Base-by-base conservation (phyloP, 768 basidiomycete genomes). In the Tulasnella sp. region DNA sequence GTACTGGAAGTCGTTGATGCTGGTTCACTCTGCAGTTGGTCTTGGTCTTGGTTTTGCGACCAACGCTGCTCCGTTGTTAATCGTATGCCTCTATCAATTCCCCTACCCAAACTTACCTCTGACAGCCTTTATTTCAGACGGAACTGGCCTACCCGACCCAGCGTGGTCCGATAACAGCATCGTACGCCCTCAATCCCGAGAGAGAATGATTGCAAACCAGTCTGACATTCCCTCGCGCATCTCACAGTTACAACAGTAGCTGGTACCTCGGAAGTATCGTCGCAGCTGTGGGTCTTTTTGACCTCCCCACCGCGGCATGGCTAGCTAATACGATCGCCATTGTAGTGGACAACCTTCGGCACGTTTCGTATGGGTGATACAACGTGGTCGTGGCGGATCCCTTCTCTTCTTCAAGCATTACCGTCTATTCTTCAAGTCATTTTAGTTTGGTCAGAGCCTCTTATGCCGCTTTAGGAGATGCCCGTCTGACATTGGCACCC, bases 221-320 rank as follows among this genome's bases (percentile, higher is more conserved):
- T 9, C 43, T 11, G 11, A n/a, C 29, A 25, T 11, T 9, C 43
- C 29, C 42, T 29, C 40, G 48, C 29, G 25, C n/a, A n/a, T n/a
- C n/a, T n/a, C n/a, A n/a, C n/a, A n/a, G n/a, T n/a, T 86, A 81
- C 67, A 86, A 87, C 68, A 74, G 81, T 0, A 76, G 74, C 48
- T 87, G 85, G 85, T 86, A 86, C 66, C 63, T 82, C 34, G 85
- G 86, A 8, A 81, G 81, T 59, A 80, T 84, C 58, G 67, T 80
- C 32, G 55, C 55, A 17, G 55, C 55, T 34, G 52, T 54, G 37
- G 4, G 52, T 54, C 37, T 25, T 21, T 29, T 12, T 17, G n/a
- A 11, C 36, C 11, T 43, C 41, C 41, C 17, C 7, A 19, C 17
- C 36, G 36, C 36, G 17, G 17, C 9, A 39, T 39, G 36, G 36